Evolutionary conservation across 768 basidiomycete species (phyloP).

Genomic region (Suillus subaureus): DNA sequence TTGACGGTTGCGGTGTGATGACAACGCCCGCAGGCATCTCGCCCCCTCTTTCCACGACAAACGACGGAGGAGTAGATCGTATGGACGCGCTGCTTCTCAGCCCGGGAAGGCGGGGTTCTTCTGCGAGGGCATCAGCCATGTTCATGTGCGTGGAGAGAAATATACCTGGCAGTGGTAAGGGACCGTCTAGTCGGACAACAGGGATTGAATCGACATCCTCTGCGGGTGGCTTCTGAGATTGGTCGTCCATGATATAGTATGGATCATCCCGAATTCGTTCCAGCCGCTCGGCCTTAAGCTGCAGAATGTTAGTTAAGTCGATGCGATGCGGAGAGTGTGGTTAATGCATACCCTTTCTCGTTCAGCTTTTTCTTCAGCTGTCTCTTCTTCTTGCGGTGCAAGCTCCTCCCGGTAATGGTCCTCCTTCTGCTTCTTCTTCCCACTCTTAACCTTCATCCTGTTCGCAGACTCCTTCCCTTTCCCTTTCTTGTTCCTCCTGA

Average conservation of each 20-base stretch:
- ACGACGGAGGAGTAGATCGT: conserved; percentile 46
- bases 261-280: conserved; percentile 85
- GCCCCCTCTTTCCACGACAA: conserved; percentile 73
- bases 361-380: conserved; percentile 58
- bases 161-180: conserved; percentile 41
- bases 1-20: conserved; percentile 24
- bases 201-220: conserved; percentile 92
- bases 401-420: conserved; percentile 27
- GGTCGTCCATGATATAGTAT: conserved; percentile 82
- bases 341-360: conserved; percentile 61
- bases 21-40: conserved; percentile 79
- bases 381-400: conserved; percentile 49
- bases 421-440: conserved; percentile 49
- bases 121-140: conserved; percentile 34
- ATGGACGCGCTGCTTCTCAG: conserved; percentile 42
- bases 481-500: conserved; percentile 45
- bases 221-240: conserved; percentile 36
- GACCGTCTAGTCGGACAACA: conserved; percentile 79
- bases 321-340: neutral
- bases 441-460: conserved; percentile 35
- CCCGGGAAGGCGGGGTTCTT: conserved; percentile 45
- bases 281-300: conserved; percentile 77
- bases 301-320: conserved; percentile 15
- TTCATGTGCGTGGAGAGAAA: neutral
- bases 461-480: conserved; percentile 46